Percentiles rank a stretch among this genome's conserved stretches.
These are phyloP conservation scores for Botrytis medusae DNA, from an alignment of 2,329 filamentous ascomycete genomes.

Conservation along the genomic window DNA sequence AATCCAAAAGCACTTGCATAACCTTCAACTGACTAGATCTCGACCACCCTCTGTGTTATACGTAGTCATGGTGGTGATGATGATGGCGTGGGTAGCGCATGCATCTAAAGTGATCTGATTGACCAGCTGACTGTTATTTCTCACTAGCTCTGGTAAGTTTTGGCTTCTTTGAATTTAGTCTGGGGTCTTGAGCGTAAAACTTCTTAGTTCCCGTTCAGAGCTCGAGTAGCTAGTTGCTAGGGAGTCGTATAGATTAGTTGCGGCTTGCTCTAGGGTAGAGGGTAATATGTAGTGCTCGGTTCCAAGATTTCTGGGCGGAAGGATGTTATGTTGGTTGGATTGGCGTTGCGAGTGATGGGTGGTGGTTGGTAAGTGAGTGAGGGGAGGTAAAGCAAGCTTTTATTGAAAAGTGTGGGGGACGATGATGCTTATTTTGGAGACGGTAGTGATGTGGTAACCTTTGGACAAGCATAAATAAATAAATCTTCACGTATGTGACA, in stretches of 20 bases:
- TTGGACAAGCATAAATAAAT: not conserved
- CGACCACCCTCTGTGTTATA: not conserved
- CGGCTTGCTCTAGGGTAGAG: not conserved
- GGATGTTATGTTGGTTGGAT: not conserved
- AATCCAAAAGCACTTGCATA: not conserved
- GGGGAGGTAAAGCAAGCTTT: constrained; percentile 1
- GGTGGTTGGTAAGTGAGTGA: constrained; percentile 6
- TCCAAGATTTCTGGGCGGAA: not conserved
- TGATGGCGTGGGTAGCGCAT: constrained; percentile 7
- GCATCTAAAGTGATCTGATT: constrained; percentile 3
- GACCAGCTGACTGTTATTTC: constrained; percentile 5
- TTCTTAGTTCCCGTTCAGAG: not conserved
- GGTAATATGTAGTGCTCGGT: not conserved
- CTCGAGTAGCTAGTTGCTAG: not conserved
- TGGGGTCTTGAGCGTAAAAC: not conserved
- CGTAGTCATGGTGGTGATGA: constrained; percentile 3
- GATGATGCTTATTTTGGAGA: not conserved
- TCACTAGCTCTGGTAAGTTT: constrained; percentile 1
- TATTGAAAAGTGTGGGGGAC: not conserved
- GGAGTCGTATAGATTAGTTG: constrained; percentile 6
- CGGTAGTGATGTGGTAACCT: not conserved
- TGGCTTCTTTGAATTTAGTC: not conserved
- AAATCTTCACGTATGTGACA: not conserved
- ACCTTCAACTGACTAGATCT: not conserved
- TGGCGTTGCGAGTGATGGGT: not conserved